phyloP scores from a whole-genome alignment of 2,329 filamentous ascomycete genomes.

The Sporothrix dimorphospora region DNA sequence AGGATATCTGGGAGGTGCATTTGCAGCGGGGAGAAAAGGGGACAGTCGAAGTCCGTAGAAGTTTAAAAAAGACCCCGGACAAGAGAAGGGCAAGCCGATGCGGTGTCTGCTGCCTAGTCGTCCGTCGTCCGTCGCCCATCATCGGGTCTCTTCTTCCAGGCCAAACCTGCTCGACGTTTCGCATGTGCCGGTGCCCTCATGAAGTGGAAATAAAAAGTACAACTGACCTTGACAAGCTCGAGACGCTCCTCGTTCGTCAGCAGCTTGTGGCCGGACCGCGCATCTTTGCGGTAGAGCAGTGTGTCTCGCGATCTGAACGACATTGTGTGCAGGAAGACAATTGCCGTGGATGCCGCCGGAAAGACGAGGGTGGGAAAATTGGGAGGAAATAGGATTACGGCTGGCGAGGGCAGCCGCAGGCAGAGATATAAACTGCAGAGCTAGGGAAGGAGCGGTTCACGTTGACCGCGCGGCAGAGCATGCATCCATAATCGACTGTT shows the following conservation, averaged over 20 bases:
- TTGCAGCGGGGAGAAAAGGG: background rate
- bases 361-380: background rate
- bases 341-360: background rate
- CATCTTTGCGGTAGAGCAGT: slow-evolving; percentile 51
- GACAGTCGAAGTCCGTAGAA: too few relatives aligned
- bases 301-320: slow-evolving; percentile 45
- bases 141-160: background rate
- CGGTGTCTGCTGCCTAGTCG: background rate
- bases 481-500: slow-evolving; percentile 19
- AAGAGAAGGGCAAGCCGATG: too few relatives aligned
- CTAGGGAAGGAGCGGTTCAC: slow-evolving; percentile 26
- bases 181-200: background rate
- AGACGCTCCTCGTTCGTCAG: slow-evolving; percentile 50
- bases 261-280: slow-evolving; percentile 47
- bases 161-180: background rate
- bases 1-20: background rate
- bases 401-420: background rate
- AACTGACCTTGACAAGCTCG: slow-evolving; percentile 49
- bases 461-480: slow-evolving; percentile 23
- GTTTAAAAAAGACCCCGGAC: too few relatives aligned
- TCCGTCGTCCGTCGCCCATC: background rate
- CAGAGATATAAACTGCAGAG: background rate
- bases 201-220: background rate
- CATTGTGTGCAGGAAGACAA: slow-evolving; percentile 38
- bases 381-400: background rate